Evolutionary conservation across 83 land plant species (phyloP), one percentile per base, ranked within the genome.

Genomic region (Picea mariana): DNA sequence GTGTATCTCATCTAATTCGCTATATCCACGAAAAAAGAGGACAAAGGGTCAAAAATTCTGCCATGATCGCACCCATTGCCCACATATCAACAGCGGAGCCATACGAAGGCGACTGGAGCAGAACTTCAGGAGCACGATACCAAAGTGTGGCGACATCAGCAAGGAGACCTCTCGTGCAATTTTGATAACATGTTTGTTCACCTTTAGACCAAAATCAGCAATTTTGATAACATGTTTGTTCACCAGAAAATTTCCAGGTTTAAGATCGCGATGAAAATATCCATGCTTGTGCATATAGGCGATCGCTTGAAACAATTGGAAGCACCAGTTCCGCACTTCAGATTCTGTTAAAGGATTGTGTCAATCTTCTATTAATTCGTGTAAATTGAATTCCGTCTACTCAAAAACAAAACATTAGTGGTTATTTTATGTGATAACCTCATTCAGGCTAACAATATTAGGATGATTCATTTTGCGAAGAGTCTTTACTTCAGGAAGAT

Each of bases 21-120:
- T 88, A n/a, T n/a, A n/a, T n/a, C n/a, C n/a, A n/a, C n/a, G 90
- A 87, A 83, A 91, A 91, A 13, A 91, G 81, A 31, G 93, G 93
- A 7, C 62, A 81, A 31, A 90, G 83, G 15, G 80, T 87, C 71
- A 90, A 91, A 16, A 91, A 78, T 69, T 91, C 93, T 21, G 93
- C 93, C 89, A 91, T 91, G 9, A 91, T 87, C 21, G 88, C 90
- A 23, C 93, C 93, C 93, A 91, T 86, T 5, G 93, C 90, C 93
- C 93, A 91, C 87, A 90, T 86, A 68, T 91, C 93, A 16, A 84
- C 60, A 3, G 88, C 84, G 47, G 88, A 20, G 31, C 75, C 60
- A 59, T 87, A 87, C 58, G 62, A 23, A 67, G 89, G 62, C 11
- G 85, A 81, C 62, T 81, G 80, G 4, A 87, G 55, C 75, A 87